Evolutionary conservation across 169 alveolate species (phyloP).

Genomic region (Cryptosporidium felis): DNA sequence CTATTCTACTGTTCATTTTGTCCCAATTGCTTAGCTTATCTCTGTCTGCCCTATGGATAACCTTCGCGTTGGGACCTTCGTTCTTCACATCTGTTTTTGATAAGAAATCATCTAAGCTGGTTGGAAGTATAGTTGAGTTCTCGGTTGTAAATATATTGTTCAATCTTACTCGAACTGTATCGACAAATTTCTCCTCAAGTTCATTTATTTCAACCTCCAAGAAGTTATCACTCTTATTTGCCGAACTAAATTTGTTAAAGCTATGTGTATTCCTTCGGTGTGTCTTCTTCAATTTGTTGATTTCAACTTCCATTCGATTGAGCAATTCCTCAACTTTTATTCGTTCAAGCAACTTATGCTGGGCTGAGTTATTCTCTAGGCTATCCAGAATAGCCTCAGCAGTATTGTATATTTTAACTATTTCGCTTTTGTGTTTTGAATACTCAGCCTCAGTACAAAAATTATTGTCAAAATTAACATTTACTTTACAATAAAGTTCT

Average conservation of each 20-base stretch:
- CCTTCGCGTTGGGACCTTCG: too few species aligned
- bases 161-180: neutral
- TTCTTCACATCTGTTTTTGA: neutral
- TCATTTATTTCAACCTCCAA: constrained; percentile 5
- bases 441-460: neutral
- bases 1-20: neutral
- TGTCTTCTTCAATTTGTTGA: neutral
- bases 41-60: neutral
- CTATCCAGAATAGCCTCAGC: neutral
- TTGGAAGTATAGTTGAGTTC: neutral
- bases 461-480: neutral
- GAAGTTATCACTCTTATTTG: neutral
- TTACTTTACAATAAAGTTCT: neutral
- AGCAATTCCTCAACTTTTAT: constrained; percentile 7
- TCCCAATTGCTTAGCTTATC: neutral
- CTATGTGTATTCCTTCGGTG: neutral
- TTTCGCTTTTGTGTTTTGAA: constrained; percentile 9
- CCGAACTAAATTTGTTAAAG: neutral
- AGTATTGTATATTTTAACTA: constrained; percentile 22
- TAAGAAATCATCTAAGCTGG: neutral
- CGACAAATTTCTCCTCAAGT: neutral
- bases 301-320: constrained; percentile 1
- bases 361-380: neutral
- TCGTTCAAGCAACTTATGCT: neutral
- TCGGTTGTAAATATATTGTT: neutral